phyloP scores from a whole-genome alignment of 1,139 yeast genomes.

The Taphrina populina region DNA sequence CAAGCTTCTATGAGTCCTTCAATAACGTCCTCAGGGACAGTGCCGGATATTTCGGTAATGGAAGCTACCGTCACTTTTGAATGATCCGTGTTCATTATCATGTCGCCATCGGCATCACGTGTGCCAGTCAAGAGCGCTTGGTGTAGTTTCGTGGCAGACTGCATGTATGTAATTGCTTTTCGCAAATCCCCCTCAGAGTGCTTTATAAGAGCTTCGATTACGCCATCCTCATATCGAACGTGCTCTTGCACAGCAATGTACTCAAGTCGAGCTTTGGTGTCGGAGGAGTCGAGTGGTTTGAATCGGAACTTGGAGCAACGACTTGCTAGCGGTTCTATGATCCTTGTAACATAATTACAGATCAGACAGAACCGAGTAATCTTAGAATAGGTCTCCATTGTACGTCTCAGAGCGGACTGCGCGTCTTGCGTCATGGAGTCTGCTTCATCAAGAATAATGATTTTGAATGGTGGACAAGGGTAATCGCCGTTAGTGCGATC shows the following conservation, averaged over 20 bases:
- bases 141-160: conserved; percentile 73
- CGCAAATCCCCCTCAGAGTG: conserved; percentile 87
- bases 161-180: conserved; percentile 85
- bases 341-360: conserved; percentile 93
- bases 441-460: conserved; percentile 84
- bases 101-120: conserved; percentile 46
- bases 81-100: conserved; percentile 30
- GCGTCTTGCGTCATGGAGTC: conserved; percentile 99
- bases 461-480: conserved; percentile 94
- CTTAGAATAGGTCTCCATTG: conserved; percentile 90
- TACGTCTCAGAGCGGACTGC: conserved; percentile 88
- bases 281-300: conserved; percentile 66
- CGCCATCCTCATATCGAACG: conserved; percentile 53
- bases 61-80: conserved; percentile 50
- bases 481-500: conserved; percentile 67
- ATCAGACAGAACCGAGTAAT: conserved; percentile 91
- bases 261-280: conserved; percentile 66
- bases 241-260: conserved; percentile 57
- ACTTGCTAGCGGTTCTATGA: conserved; percentile 93
- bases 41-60: conserved; percentile 79
- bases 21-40: conserved; percentile 62
- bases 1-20: conserved; percentile 50
- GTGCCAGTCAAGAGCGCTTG: conserved; percentile 38
- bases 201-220: conserved; percentile 60
- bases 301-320: conserved; percentile 94